These are phyloP conservation scores for Stellera chamaejasme DNA, from an alignment of 345 rosid genomes.

Conservation along the genomic window DNA sequence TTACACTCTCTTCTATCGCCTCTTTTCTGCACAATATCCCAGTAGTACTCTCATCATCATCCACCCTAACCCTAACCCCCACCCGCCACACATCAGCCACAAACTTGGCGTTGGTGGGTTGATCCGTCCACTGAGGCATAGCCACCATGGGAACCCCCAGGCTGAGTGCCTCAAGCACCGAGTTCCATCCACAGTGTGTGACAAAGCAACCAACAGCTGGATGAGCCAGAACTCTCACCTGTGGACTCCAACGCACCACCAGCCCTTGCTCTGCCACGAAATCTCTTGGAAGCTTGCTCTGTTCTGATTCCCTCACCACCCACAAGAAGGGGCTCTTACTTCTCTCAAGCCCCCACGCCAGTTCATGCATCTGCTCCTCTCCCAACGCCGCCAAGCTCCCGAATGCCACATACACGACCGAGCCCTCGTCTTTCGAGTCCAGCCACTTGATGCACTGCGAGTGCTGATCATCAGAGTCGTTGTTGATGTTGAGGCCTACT, in stretches of 20 bases:
- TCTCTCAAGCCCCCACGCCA: constrained; percentile 30
- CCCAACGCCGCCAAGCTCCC: constrained; percentile 41
- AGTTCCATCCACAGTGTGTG: constrained; percentile 70
- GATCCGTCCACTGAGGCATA: constrained; percentile 58
- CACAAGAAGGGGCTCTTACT: constrained; percentile 42
- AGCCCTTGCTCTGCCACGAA: constrained; percentile 31
- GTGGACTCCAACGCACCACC: constrained; percentile 47
- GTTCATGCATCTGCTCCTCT: constrained; percentile 47
- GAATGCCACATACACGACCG: constrained; percentile 44
- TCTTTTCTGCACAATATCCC: constrained; percentile 23
- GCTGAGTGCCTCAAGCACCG: constrained; percentile 52
- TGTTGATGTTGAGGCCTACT: constrained; percentile 27
- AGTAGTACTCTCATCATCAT: constrained; percentile 10
- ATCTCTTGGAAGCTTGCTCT: constrained; percentile 27
- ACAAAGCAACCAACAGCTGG: constrained; percentile 48
- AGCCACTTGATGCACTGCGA: constrained; percentile 32
- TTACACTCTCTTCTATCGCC: constrained; percentile 33
- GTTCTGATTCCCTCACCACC: constrained; percentile 49
- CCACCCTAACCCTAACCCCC: constrained; percentile 42
- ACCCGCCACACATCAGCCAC: constrained; percentile 51
- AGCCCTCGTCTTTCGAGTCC: constrained; percentile 24
- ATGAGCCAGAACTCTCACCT: constrained; percentile 45
- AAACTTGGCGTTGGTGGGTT: constrained; percentile 48
- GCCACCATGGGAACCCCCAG: constrained; percentile 52
- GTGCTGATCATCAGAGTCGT: neutral